These are phyloP conservation scores for Gymnopus androsaceus DNA, from an alignment of 1,284 basidiomycete species.

Conservation along the genomic window DNA sequence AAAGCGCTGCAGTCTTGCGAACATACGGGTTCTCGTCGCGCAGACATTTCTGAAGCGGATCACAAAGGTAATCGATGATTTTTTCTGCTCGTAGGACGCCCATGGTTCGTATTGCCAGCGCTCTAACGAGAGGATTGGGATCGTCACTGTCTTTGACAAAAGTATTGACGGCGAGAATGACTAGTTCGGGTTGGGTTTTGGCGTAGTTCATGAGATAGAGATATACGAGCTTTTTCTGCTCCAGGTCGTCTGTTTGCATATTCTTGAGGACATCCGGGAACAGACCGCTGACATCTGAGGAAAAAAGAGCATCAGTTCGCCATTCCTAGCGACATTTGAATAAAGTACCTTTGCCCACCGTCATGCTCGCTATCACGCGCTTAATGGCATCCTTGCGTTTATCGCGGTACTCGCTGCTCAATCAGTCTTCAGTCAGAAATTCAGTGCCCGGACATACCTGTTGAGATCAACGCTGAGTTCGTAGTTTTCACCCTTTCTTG, in stretches of 20 bases:
- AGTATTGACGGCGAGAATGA: constrained; percentile 98
- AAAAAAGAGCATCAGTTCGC: too few relatives aligned
- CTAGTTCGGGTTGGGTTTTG: constrained; percentile 95
- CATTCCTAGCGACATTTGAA: neutral
- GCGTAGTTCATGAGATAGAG: constrained; percentile 99
- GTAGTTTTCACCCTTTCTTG: constrained; percentile 88
- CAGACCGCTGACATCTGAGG: constrained; percentile 85
- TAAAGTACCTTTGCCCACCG: constrained; percentile 82
- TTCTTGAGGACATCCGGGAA: constrained; percentile 99
- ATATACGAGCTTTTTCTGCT: constrained; percentile 97
- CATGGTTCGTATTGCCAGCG: constrained; percentile 97
- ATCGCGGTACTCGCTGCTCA: constrained; percentile 93
- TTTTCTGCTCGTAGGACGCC: constrained; percentile 95
- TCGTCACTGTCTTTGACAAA: constrained; percentile 98
- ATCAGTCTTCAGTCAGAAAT: too few relatives aligned
- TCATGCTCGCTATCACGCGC: constrained; percentile 94
- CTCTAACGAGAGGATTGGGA: constrained; percentile 93
- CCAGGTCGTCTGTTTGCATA: constrained; percentile 94
- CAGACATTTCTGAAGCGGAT: constrained; percentile 89
- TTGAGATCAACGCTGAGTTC: constrained; percentile 95
- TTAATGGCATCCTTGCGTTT: constrained; percentile 99
- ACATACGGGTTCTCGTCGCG: constrained; percentile 97
- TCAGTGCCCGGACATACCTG: too few relatives aligned
- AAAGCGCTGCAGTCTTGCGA: constrained; percentile 93
- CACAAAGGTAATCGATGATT: constrained; percentile 97